Percentiles rank a stretch among this genome's conserved stretches.
phyloP scores from a whole-genome alignment of 148 eudicot genomes.

The Persicaria tinctoria region DNA sequence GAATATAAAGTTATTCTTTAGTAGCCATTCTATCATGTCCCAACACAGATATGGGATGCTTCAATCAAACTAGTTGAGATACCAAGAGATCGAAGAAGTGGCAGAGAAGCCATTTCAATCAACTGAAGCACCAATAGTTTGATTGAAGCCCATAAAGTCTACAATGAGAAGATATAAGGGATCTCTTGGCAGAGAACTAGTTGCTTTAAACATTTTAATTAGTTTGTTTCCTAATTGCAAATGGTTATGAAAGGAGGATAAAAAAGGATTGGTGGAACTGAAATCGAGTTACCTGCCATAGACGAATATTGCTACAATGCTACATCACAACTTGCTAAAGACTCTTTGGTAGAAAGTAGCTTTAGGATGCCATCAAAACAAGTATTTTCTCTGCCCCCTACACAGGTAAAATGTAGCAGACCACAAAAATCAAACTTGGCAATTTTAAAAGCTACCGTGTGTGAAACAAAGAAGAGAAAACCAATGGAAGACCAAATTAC shows the following conservation, averaged over 20 bases:
- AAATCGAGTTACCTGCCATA: conserved; percentile 59
- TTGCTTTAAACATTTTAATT: too few relatives aligned
- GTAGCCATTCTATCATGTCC: too few relatives aligned
- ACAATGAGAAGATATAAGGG: too few relatives aligned
- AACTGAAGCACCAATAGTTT: too few relatives aligned
- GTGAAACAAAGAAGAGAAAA: not conserved
- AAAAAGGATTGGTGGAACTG: not conserved
- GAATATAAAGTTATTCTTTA: too few relatives aligned
- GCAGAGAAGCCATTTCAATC: too few relatives aligned
- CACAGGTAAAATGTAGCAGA: conserved; percentile 3
- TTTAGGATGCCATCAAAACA: conserved; percentile 47
- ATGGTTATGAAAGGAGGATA: not conserved
- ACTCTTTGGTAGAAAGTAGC: conserved; percentile 52
- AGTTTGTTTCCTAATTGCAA: not conserved
- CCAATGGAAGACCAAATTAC: too few relatives aligned
- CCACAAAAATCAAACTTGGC: not conserved
- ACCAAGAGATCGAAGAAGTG: too few relatives aligned
- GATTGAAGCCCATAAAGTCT: too few relatives aligned
- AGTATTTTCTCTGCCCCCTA: conserved; percentile 79
- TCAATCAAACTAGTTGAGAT: too few relatives aligned
- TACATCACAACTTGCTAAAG: conserved; percentile 73
- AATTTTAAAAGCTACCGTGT: not conserved
- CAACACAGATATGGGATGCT: too few relatives aligned
- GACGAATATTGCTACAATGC: conserved; percentile 74
- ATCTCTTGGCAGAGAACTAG: too few relatives aligned